Evolutionary conservation across 148 eudicot species (phyloP).

Genomic region (Heliosperma pusillum): DNA sequence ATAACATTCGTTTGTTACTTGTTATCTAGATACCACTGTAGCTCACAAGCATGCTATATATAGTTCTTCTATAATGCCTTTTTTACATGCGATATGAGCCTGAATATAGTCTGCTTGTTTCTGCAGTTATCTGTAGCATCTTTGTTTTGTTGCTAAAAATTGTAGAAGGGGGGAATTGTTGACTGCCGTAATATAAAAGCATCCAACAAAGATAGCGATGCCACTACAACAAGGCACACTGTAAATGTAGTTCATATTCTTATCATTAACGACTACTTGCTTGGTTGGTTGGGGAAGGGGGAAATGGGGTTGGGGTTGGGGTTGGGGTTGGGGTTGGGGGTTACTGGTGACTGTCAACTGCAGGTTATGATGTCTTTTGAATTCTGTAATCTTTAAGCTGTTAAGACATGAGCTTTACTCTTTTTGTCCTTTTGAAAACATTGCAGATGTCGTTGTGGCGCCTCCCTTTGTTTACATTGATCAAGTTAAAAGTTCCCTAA

Average conservation of each 20-base stretch:
- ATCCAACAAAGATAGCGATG: background rate
- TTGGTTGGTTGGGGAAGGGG: too few relatives aligned
- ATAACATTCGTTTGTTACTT: too few relatives aligned
- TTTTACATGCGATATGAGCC: too few relatives aligned
- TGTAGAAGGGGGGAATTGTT: background rate
- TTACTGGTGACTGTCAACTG: background rate
- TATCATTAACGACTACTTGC: background rate
- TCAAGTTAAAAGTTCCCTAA: slow-evolving; percentile 77
- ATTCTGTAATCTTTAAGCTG: background rate
- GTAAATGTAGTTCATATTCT: background rate
- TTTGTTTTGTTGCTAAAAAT: background rate
- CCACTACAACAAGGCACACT: background rate
- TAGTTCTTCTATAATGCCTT: too few relatives aligned
- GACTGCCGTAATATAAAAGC: background rate
- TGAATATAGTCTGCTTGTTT: background rate
- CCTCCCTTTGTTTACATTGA: slow-evolving; percentile 91
- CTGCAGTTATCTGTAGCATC: too few relatives aligned
- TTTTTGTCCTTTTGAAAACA: background rate
- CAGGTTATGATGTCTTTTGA: background rate
- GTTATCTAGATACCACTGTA: too few relatives aligned
- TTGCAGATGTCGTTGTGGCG: slow-evolving; percentile 87
- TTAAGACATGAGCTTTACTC: background rate
- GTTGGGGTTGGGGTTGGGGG: background rate
- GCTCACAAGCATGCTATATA: too few relatives aligned
- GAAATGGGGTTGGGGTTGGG: too few relatives aligned